Percentiles rank a stretch among this genome's conserved stretches.
Evolutionary conservation across 352 stramenopile species (phyloP).

Genomic region (Phytophthora sp.): DNA sequence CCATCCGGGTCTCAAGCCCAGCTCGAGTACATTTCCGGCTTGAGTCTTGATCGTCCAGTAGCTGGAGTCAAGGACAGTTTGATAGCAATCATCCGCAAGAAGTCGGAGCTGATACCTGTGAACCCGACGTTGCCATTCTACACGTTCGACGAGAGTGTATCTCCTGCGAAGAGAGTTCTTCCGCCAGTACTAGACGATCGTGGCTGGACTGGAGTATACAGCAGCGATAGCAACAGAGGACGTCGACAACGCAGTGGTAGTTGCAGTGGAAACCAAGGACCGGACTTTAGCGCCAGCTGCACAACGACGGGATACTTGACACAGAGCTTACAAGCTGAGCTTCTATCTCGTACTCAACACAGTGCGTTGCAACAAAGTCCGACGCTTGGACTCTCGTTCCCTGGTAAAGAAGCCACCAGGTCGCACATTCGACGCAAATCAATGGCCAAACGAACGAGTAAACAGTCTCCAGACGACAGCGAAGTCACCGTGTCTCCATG

Average conservation of each 20-base stretch:
- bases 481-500: conserved; percentile 36
- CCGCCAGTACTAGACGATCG: conserved; percentile 21
- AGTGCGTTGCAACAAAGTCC: background rate
- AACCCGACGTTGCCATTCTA: conserved; percentile 27
- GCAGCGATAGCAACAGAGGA: conserved; percentile 1
- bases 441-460: background rate
- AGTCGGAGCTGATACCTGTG: conserved; percentile 2
- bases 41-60: conserved; percentile 12
- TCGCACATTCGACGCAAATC: conserved; percentile 6
- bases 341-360: conserved; percentile 5
- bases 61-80: background rate
- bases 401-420: conserved; percentile 14
- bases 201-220: conserved; percentile 2
- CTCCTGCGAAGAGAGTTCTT: conserved; percentile 29
- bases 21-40: conserved; percentile 26
- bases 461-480: conserved; percentile 21
- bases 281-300: conserved; percentile 31
- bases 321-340: conserved; percentile 20
- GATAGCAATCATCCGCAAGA: background rate
- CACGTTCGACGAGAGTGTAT: conserved; percentile 30
- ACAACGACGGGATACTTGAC: conserved; percentile 31
- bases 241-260: conserved; percentile 9
- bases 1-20: background rate
- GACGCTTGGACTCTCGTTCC: background rate
- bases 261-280: background rate